Evolutionary conservation across 164 flowering plant species (phyloP).

Genomic region (Malania oleifera): DNA sequence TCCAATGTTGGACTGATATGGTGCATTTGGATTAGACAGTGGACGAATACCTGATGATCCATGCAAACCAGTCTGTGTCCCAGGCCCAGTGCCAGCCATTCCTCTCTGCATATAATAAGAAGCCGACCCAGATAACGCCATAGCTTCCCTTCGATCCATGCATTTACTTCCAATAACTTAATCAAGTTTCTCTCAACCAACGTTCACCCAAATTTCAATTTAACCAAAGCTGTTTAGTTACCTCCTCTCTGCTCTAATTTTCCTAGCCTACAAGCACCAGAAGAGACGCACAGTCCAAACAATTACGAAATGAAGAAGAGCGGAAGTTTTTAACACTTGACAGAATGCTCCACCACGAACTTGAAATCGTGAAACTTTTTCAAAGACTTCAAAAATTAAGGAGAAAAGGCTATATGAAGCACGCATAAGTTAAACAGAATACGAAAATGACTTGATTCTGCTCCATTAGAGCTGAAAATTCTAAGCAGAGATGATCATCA

Average conservation of each 20-base stretch:
- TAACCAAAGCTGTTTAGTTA: no score
- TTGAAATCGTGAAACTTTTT: not conserved
- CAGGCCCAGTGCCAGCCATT: constrained; percentile 38
- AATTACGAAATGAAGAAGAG: no score
- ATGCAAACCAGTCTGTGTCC: constrained; percentile 41
- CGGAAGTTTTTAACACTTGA: not conserved
- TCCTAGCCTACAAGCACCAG: not conserved
- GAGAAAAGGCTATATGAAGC: no score
- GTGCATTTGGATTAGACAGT: constrained; percentile 32
- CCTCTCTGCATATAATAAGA: constrained; percentile 72
- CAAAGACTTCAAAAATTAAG: not conserved
- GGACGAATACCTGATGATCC: constrained; percentile 40
- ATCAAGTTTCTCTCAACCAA: not conserved
- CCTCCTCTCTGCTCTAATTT: not conserved
- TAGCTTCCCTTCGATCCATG: constrained; percentile 90
- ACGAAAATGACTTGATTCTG: no score
- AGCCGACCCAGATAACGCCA: constrained; percentile 58
- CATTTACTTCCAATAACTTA: constrained; percentile 45
- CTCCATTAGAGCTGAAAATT: not conserved
- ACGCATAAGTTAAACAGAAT: no score
- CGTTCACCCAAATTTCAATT: constrained; percentile 2
- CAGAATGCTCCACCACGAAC: not conserved
- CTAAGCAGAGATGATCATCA: not conserved
- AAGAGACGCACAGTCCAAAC: not conserved
- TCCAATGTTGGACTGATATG: constrained; percentile 43